Conservation (phyloP, 2,329 filamentous ascomycete species). For the Didymella pinodella region DNA sequence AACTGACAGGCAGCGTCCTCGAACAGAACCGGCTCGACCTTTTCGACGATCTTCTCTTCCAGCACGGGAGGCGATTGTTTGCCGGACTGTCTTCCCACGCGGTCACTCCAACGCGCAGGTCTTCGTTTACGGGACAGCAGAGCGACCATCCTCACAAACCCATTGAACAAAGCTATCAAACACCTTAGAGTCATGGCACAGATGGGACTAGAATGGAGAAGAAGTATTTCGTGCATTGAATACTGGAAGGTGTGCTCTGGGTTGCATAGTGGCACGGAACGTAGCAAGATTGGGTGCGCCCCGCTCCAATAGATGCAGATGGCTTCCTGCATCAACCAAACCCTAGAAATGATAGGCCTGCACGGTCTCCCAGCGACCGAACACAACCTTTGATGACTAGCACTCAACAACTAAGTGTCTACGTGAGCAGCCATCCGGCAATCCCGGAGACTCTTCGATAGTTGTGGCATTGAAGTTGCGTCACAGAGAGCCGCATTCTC, state of each 20-base stretch:
- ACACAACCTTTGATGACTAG: neutral
- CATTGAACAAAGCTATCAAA: neutral
- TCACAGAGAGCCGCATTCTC: neutral
- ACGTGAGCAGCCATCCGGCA: neutral
- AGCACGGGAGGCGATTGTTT: neutral
- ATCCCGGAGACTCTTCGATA: neutral
- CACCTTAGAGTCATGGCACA: neutral
- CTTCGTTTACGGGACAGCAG: neutral
- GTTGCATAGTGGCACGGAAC: neutral
- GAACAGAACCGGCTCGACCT: neutral
- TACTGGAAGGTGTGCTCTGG: neutral
- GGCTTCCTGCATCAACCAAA: neutral
- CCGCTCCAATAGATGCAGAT: neutral
- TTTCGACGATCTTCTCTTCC: too few relatives aligned
- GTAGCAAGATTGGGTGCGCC: neutral
- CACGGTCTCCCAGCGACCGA: neutral
- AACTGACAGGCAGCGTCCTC: neutral
- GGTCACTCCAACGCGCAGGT: neutral
- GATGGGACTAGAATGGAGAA: neutral
- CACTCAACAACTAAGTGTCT: neutral
- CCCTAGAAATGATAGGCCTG: neutral
- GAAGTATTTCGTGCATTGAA: neutral
- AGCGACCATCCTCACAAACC: neutral
- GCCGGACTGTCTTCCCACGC: neutral
- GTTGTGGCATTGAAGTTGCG: neutral